A percentile compares a stretch with the other conserved stretches of the same genome.
Conservation (phyloP, 176 grass and related monocot species). For the Otatea glauca region DNA sequence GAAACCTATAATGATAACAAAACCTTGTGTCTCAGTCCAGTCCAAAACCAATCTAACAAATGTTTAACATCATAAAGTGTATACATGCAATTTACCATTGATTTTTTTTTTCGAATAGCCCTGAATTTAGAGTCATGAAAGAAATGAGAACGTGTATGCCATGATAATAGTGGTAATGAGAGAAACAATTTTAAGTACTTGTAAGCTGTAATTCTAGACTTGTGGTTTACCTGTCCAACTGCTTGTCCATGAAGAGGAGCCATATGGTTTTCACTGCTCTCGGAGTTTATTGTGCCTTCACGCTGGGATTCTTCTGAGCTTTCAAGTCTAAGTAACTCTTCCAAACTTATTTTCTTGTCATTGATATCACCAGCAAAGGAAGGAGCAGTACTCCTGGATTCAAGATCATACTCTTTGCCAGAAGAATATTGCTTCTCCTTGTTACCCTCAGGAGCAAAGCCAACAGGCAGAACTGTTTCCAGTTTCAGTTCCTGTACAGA, state of each 20-base stretch:
- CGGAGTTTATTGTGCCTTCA: slow-evolving; percentile 19
- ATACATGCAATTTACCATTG: neutral
- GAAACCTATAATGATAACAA: slow-evolving; percentile 52
- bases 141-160: slow-evolving; percentile 6
- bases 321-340: slow-evolving; percentile 61
- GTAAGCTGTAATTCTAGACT: neutral
- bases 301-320: slow-evolving; percentile 48
- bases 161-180: slow-evolving; percentile 3
- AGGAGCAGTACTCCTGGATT: neutral
- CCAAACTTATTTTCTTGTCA: slow-evolving; percentile 48
- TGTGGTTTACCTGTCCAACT: slow-evolving; percentile 50
- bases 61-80: slow-evolving; percentile 6
- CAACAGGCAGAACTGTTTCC: slow-evolving; percentile 36
- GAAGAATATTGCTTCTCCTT: slow-evolving; percentile 29
- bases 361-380: slow-evolving; percentile 12
- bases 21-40: slow-evolving; percentile 30
- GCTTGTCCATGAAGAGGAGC: slow-evolving; percentile 36
- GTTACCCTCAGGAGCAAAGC: slow-evolving; percentile 16
- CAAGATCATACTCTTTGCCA: slow-evolving; percentile 27
- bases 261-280: slow-evolving; percentile 42
- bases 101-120: neutral
- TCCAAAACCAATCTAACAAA: neutral
- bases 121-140: neutral
- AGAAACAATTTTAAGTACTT: neutral
- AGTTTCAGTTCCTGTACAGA: slow-evolving; percentile 29